phyloP scores from a whole-genome alignment of 805 yeast genomes.

The Kluyveromyces starmeri region DNA sequence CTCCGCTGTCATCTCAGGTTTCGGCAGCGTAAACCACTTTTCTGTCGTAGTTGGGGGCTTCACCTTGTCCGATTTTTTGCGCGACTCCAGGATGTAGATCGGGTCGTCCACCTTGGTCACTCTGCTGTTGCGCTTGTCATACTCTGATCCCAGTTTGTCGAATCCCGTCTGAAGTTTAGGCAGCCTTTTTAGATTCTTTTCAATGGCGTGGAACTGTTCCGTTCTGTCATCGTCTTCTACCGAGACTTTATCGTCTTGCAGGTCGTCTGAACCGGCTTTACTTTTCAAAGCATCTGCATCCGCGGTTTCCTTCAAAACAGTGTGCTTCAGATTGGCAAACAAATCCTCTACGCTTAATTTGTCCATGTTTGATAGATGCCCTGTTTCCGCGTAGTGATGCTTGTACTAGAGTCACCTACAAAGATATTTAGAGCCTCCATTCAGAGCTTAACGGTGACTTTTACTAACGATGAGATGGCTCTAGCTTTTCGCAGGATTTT shows the following conservation, averaged over 20 bases:
- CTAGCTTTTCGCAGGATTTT: no score
- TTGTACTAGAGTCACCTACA: no score
- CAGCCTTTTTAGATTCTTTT: conserved; percentile 17
- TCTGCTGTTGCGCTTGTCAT: conserved; percentile 4
- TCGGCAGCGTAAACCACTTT: conserved; percentile 80
- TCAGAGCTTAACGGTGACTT: no score
- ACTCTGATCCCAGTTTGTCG: conserved; percentile 16
- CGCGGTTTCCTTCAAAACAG: neutral
- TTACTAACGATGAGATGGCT: no score
- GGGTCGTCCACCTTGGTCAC: conserved; percentile 10
- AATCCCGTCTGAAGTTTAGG: conserved; percentile 26
- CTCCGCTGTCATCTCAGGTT: conserved; percentile 47
- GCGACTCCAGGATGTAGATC: conserved; percentile 8
- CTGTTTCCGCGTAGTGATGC: no score
- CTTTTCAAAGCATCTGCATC: neutral
- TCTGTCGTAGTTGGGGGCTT: conserved; percentile 21
- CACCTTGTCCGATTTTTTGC: conserved; percentile 8
- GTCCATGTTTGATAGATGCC: conserved; percentile 4
- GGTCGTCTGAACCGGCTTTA: neutral
- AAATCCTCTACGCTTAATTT: conserved; percentile 13
- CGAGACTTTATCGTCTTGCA: conserved; percentile 9
- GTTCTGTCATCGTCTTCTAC: conserved; percentile 11
- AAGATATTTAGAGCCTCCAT: no score
- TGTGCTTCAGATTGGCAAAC: conserved; percentile 14
- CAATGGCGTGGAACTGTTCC: conserved; percentile 20